Evolutionary conservation across 768 basidiomycete genomes (phyloP), one percentile per base, ranked within the genome.

Genomic region (Mycena latifolia): DNA sequence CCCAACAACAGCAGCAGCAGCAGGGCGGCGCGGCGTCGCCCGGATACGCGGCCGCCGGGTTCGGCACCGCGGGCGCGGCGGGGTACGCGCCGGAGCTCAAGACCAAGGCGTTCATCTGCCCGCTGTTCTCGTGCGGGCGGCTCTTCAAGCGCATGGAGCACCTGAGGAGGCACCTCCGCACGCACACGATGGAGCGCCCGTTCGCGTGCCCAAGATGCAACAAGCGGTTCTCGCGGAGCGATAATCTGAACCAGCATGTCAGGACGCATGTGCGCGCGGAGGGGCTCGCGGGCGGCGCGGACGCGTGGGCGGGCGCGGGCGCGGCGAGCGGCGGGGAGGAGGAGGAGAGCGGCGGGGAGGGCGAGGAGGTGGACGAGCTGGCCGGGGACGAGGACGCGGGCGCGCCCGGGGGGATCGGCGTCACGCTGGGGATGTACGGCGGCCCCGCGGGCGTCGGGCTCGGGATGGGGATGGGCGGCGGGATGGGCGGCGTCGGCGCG

Each of bases 101-200:
- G 71, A 82, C 84, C 33, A 90, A 90, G 74, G 89, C 88, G 5
- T 96, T 89, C 73, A 86, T 90, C 53, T 97, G 95, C 77, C 94
- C 94, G 22, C 84, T 95, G 2, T 90, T 87, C 76, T 92, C 92
- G 17, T 98, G 95, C 73, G 89, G 92, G 4, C 83, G 92, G 67
- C 80, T 92, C 70, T 97, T 96, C 87, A 96, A 95, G 84, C 88
- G 95, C 14, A 90, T 92, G 86, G 95, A 97, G 74, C 95, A 97
- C 74, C 85, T 96, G 70, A 93, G 93, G 78, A 80, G 95, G 47
- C 95, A 97, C 76, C 78, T 95, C 31, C 86, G 94, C 63, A 95
- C 94, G 11, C 95, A 97, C 75, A 96, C 94, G 28, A 87, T 93
- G 87, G 95, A 96, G 77, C 82, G 91, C 41, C 95, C 95, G 0